A percentile compares a stretch with the other conserved stretches of the same genome.
phyloP scores from a whole-genome alignment of 2,329 filamentous ascomycete genomes.

The Colletotrichum melonis region DNA sequence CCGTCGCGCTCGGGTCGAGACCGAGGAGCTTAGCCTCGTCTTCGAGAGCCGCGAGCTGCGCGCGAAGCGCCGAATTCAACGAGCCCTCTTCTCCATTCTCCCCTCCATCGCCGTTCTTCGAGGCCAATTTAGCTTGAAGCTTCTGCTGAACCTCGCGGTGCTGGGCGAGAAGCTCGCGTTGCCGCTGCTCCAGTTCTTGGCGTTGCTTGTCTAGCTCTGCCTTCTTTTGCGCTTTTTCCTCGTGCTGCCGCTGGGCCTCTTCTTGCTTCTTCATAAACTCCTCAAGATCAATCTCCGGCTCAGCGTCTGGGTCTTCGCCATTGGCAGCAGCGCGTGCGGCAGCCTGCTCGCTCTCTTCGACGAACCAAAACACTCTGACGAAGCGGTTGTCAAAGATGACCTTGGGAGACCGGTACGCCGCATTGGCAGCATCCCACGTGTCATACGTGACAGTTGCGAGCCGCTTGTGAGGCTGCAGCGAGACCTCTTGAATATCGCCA shows the following conservation, averaged over 20 bases:
- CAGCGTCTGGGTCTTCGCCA: slow-evolving; percentile 38
- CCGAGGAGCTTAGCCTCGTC: slow-evolving; percentile 78
- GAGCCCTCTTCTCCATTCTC: slow-evolving; percentile 35
- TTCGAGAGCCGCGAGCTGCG: slow-evolving; percentile 78
- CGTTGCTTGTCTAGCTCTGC: slow-evolving; percentile 72
- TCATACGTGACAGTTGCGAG: slow-evolving; percentile 78
- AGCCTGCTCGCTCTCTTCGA: slow-evolving; percentile 56
- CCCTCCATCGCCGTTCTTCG: slow-evolving; percentile 47
- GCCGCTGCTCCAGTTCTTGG: slow-evolving; percentile 73
- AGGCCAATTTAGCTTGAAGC: slow-evolving; percentile 72
- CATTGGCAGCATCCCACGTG: slow-evolving; percentile 72
- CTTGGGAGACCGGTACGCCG: slow-evolving; percentile 81
- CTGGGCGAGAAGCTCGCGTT: slow-evolving; percentile 69
- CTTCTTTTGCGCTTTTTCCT: slow-evolving; percentile 72
- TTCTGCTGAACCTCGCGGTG: slow-evolving; percentile 74
- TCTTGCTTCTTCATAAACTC: slow-evolving; percentile 77
- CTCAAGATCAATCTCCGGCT: slow-evolving; percentile 74
- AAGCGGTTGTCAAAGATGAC: slow-evolving; percentile 88
- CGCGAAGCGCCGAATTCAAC: slow-evolving; percentile 71
- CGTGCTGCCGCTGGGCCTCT: slow-evolving; percentile 76
- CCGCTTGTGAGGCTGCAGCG: slow-evolving; percentile 73
- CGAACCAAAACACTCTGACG: slow-evolving; percentile 86
- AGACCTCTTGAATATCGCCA: slow-evolving; percentile 72
- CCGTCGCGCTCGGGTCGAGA: slow-evolving; percentile 67
- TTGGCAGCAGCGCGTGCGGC: slow-evolving; percentile 40